Base-by-base conservation (phyloP, 495 filamentous ascomycete genomes). In the Lineolata rhizophorae region DNA sequence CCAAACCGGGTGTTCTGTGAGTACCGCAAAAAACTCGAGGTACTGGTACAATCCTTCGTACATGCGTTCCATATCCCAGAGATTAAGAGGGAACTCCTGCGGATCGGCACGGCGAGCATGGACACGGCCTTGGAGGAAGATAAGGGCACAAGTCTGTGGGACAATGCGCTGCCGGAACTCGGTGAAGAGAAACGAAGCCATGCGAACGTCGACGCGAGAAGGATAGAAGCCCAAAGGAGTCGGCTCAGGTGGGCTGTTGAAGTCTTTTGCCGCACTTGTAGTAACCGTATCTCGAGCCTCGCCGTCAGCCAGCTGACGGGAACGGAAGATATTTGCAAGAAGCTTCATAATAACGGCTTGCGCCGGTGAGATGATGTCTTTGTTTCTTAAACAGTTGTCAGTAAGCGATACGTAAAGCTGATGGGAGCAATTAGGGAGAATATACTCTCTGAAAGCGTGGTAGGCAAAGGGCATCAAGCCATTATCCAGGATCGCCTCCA, bases 21-120 rank as follows among this genome's bases (percentile, higher is more conserved):
- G 62, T 2, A 90, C 82, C n/a, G 77, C 79, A 34, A 94, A 76
- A 49, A 92, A 85, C 39, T 94, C 82, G 4, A 94, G 64, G 50
- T 84, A 91, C 48, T 92, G 82, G 32, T 82, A 81, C 9, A 92
- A 70, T 11, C 83, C 84, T 44, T 94, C 71, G 41, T 76, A 76
- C 27, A 76, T 82, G 12, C 84, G 70, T 47, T 94, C 84, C 72
- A 94, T 87, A 45, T 94, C 84, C 84, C 84, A 94, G 19, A 84
- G 64, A 42, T 94, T 87, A 25, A 92, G 70, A 3, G 84, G 84
- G 45, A 92, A 94, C 48, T 91, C 83, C 38, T 78, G 70, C 0
- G 73, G 68, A 13, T 67, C 51, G 5, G 68, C 69, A 32, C 58
- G 51, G 27, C 64, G 64, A n/a, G 57, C 57, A 15, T 77, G 71